Evolutionary conservation across 2,329 filamentous ascomycete species (phyloP).

Genomic region (Colletotrichum orbiculare): DNA sequence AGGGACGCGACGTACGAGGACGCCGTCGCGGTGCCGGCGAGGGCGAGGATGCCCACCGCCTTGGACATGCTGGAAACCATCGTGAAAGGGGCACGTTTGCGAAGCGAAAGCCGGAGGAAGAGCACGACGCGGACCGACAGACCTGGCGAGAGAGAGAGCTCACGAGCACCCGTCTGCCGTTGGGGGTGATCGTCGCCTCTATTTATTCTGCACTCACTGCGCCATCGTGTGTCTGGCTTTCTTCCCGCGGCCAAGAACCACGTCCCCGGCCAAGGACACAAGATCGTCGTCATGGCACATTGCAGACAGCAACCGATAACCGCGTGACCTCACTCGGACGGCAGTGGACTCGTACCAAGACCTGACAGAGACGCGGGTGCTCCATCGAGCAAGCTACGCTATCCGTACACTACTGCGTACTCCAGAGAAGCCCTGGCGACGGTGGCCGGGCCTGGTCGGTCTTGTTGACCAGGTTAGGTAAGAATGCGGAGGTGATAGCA

Average conservation of each 20-base stretch:
- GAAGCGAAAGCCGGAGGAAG: not conserved
- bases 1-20: constrained; percentile 36
- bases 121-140: constrained; percentile 3
- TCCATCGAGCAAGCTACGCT: not conserved
- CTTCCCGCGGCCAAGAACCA: constrained; percentile 11
- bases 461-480: constrained; percentile 32
- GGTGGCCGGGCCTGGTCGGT: constrained; percentile 26
- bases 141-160: not conserved
- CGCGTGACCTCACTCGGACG: constrained; percentile 24
- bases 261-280: constrained; percentile 15
- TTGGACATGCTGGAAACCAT: constrained; percentile 28
- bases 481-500: constrained; percentile 34
- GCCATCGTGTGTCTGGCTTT: not conserved
- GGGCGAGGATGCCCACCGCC: constrained; percentile 23
- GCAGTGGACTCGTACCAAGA: constrained; percentile 10
- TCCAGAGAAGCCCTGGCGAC: constrained; percentile 2
- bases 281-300: constrained; percentile 19
- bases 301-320: constrained; percentile 4
- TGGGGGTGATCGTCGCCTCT: not conserved
- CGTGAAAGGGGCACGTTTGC: not conserved
- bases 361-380: not conserved
- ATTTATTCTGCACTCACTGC: constrained; percentile 17
- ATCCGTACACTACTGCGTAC: too few relatives aligned
- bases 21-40: constrained; percentile 25
- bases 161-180: not conserved